Base-by-base conservation (phyloP, 176 grass and related monocot genomes). In the Musa acuminata region DNA sequence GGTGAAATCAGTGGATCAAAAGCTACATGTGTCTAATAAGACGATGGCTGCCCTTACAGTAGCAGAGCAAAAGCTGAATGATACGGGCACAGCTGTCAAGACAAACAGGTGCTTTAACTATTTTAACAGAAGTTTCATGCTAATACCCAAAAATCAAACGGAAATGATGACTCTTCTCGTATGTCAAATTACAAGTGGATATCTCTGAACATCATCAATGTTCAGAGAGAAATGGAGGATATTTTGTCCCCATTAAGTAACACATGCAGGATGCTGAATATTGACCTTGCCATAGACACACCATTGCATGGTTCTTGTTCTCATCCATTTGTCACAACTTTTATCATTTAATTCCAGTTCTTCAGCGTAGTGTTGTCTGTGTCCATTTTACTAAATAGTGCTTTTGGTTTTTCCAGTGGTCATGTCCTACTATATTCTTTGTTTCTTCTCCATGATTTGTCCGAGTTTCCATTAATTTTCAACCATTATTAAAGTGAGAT, bases 71-170 rank as follows among this genome's bases (percentile, higher is more conserved):
- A 99, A 84, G 81, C 81, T 99, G 76, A 99, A 85, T 85, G 84
- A 99, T 79, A 95, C 90, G 77, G 88, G 96, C 73, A 86, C 91
- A 54, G 90, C 96, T 79, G 84, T 99, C 63, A 99, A 99, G 86
- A 91, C 82, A 55, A 94, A 84, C 79, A 94, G 91, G 95, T 99
- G 25, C 29, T 77, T 55, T 75, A 85, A 60, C n/a, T 60, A 19
- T 21, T 8, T n/a, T 17, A 60, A n/a, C 57, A 60, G 4, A n/a
- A 60, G 57, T 60, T 17, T 20, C n/a, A 13, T 17, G n/a, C 57
- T 43, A 43, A 4, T 43, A 43, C 35, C 35, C 35, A 43, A 43
- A 43, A 43, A 43, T 43, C 4, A 43, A 43, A 43, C 4, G 35
- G 35, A 43, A 6, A 43, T 43, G 35, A 6, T 43, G 35, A 43